Evolutionary conservation across 2,329 filamentous ascomycete species (phyloP), one percentile per base, ranked within the genome.

Genomic region (Clonostachys sp.): DNA sequence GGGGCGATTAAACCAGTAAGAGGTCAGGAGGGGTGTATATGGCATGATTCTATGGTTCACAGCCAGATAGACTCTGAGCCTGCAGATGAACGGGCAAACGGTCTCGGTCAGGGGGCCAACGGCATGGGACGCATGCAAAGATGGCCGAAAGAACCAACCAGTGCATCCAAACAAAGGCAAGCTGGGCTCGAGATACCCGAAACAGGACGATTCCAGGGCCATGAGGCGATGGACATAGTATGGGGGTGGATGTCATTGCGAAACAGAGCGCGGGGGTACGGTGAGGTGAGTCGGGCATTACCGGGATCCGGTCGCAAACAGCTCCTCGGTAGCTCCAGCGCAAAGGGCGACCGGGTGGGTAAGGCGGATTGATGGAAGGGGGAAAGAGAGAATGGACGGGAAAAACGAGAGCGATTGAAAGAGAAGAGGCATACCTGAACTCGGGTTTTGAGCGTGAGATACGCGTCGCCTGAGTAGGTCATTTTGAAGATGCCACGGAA

Each of bases 401-500:
- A 45, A 34, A 42, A 44, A 45, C 12, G 16, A 35, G 46, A 30
- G 41, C 10, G 24, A 44, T 50, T 35, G 49, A 52, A 51, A 45
- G 51, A 56, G 45, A 47, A 50, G 46, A 43, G 57, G 75, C 81
- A 54, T 79, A 87, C 84, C 76, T 99, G 94, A 53, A 99, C 94
- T 70, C 91, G 83, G 49, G 94, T 99, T 67, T 94, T 94, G 53
- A 99, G 77, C 24, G 94, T 97, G 70, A 99, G 71, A 64, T 91
- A 97, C 33, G 94, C 92, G 71, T 99, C 92, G 55, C 94, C 94
- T 2, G 88, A 84, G 66, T 99, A 99, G 65, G 87, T 92, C 92
- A 99, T 97, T 70, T 97, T 97, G 78, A 99, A 99, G 57, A 99
- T 97, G 63, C 94, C 94, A 50, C 94, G 82, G 67, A 99, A 99